Conservation (phyloP, 2,329 filamentous ascomycete genomes). For the Botrytis medusae region DNA sequence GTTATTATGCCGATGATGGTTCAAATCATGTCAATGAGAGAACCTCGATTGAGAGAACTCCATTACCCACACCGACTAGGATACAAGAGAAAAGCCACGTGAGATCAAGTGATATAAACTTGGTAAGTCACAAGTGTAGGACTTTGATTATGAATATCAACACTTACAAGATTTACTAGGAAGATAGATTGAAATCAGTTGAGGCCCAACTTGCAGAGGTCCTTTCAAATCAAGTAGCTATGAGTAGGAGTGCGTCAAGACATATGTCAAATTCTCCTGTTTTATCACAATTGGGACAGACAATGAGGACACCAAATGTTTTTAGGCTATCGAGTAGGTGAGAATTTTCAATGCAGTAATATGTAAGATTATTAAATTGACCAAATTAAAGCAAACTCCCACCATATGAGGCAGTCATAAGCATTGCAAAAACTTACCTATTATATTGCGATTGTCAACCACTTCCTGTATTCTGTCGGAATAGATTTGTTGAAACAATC, state of each 20-base stretch:
- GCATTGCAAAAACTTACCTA: constrained; percentile 46
- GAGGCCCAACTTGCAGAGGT: constrained; percentile 37
- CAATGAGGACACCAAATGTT: constrained; percentile 6
- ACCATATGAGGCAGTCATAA: constrained; percentile 43
- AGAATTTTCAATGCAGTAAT: not conserved
- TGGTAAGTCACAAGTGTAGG: constrained; percentile 8
- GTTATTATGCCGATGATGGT: constrained; percentile 44
- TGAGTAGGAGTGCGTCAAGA: constrained; percentile 24
- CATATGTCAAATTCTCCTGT: constrained; percentile 16
- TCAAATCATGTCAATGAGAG: constrained; percentile 19
- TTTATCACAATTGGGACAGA: constrained; percentile 1
- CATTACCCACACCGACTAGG: not conserved
- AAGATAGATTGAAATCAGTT: constrained; percentile 35
- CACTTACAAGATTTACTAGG: constrained; percentile 24
- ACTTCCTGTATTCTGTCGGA: constrained; percentile 47
- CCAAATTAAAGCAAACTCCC: constrained; percentile 38
- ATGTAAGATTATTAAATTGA: not conserved
- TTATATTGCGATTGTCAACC: constrained; percentile 52
- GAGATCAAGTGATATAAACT: constrained; percentile 15
- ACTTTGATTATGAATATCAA: no score
- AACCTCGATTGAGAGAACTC: constrained; percentile 22
- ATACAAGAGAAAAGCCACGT: not conserved
- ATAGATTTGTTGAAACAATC: constrained; percentile 45
- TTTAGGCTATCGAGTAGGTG: constrained; percentile 26
- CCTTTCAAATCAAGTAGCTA: constrained; percentile 30